Base-by-base conservation (phyloP, 352 stramenopile species). In the Phytophthora hybrid region DNA sequence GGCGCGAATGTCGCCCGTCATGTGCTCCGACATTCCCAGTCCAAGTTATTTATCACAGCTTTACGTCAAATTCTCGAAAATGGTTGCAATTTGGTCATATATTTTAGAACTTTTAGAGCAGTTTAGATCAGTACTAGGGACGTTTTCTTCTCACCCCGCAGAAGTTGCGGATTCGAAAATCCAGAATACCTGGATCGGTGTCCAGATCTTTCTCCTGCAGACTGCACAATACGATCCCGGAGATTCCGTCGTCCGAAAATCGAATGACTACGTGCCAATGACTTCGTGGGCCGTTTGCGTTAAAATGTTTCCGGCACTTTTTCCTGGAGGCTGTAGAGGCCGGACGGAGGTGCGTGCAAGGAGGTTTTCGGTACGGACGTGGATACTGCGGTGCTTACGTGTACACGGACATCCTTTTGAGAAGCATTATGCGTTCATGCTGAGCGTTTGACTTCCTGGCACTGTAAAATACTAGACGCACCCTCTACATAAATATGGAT, bases 271-370 rank as follows among this genome's bases (percentile, higher is more conserved):
- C 8, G 41, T 59, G 1, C 11, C 66, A 2, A 21, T 31, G 13
- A 19, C 14, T 5, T 53, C 26, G 16, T 73, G 58, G 32, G 57
- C 57, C 5, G 26, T 11, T 1, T 66, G 47, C n/a, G 10, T 44
- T 0, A 31, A 18, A 3, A 83, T 78, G 77, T 76, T 79, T 39
- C 32, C 52, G 69, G 39, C 2, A 63, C 55, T 80, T 4, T 77
- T 83, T 59, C 66, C 73, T 3, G 63, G 63, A 21, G 69, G 73
- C 1, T 78, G 66, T 47, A 69, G 72, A 10, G 76, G 76, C 0
- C 76, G 72, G n/a, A 61, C 32, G 0, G 69, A 83, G 13, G 3
- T 34, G 2, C 52, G 73, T 0, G 4, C 29, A 18, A 60, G 56
- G 2, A 47, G 47, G 8, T 29, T 82, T 1, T 80, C 73, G 2